Conservation (phyloP, 2,329 filamentous ascomycete genomes). For the Ascochyta fabae region DNA sequence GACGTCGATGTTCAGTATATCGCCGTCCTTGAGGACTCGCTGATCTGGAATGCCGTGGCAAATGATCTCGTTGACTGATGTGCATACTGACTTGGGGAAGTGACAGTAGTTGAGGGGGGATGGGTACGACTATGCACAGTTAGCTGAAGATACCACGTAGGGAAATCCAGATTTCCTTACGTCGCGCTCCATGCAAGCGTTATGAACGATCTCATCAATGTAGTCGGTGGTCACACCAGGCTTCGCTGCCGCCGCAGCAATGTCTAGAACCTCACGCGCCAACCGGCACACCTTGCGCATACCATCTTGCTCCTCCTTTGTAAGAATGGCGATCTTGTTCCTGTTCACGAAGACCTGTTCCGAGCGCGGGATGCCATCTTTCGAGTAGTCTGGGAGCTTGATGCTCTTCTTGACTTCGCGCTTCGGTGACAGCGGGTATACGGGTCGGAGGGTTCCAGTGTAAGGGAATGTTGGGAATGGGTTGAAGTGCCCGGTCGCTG, state of each 20-base stretch:
- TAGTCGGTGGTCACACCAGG: conserved; percentile 97
- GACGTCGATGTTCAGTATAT: conserved; percentile 97
- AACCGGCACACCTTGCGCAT: conserved; percentile 93
- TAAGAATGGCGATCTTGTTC: conserved; percentile 83
- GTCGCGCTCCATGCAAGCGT: conserved; percentile 89
- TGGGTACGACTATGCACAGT: conserved; percentile 77
- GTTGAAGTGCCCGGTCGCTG: conserved; percentile 88
- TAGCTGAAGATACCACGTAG: conserved; percentile 11
- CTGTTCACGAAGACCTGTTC: conserved; percentile 70
- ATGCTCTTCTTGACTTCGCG: conserved; percentile 76
- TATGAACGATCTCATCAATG: conserved; percentile 93
- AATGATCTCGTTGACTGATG: conserved; percentile 94
- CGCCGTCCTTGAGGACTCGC: conserved; percentile 83
- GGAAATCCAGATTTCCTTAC: conserved; percentile 60
- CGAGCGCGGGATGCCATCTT: conserved; percentile 75
- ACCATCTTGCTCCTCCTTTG: conserved; percentile 78
- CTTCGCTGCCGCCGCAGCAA: conserved; percentile 80
- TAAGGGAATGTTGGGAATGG: conserved; percentile 89
- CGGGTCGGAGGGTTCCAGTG: conserved; percentile 80
- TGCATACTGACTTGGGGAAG: conserved; percentile 98
- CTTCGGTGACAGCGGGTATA: conserved; percentile 64
- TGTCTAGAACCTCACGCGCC: conserved; percentile 89
- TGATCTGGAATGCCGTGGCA: conserved; percentile 98
- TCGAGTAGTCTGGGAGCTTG: conserved; percentile 83
- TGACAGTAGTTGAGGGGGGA: conserved; percentile 94